Percentiles rank a stretch among this genome's conserved stretches.
Conservation (phyloP, 2,329 filamentous ascomycete species). For the Ophiostoma sp. region DNA sequence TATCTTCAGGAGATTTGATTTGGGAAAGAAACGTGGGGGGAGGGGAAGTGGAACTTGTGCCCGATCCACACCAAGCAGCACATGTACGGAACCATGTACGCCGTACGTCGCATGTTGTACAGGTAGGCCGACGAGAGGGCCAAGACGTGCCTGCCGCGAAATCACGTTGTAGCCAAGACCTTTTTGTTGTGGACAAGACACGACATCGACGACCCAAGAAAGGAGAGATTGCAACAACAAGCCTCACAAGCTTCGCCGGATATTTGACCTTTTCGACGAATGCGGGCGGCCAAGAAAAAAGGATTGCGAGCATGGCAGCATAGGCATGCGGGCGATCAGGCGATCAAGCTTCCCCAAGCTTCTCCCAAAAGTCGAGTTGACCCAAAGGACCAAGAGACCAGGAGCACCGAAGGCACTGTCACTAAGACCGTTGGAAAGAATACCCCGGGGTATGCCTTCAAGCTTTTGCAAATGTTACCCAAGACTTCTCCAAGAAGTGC, state of each 20-base stretch:
- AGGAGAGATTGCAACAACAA: background rate
- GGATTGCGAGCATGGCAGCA: background rate
- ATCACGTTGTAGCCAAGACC: background rate
- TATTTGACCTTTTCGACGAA: background rate
- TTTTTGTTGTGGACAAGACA: background rate
- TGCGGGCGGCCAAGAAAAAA: background rate
- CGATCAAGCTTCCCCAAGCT: background rate
- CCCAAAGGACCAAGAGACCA: background rate
- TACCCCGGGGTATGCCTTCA: background rate
- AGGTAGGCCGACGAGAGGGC: background rate
- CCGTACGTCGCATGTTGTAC: background rate
- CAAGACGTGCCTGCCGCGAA: background rate
- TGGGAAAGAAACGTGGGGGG: background rate
- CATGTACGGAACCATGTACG: background rate
- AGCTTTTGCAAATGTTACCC: background rate
- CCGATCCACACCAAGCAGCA: background rate
- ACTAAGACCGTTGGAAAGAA: background rate
- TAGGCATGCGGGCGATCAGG: background rate
- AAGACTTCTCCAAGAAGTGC: background rate
- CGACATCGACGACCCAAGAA: background rate
- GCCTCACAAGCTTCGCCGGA: background rate
- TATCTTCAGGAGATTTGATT: constrained; percentile 3
- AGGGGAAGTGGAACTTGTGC: background rate
- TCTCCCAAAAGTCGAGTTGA: background rate
- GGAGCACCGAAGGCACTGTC: background rate